These are phyloP conservation scores for Phaeotremella fagi DNA, from an alignment of 768 basidiomycete genomes.

Conservation along the genomic window DNA sequence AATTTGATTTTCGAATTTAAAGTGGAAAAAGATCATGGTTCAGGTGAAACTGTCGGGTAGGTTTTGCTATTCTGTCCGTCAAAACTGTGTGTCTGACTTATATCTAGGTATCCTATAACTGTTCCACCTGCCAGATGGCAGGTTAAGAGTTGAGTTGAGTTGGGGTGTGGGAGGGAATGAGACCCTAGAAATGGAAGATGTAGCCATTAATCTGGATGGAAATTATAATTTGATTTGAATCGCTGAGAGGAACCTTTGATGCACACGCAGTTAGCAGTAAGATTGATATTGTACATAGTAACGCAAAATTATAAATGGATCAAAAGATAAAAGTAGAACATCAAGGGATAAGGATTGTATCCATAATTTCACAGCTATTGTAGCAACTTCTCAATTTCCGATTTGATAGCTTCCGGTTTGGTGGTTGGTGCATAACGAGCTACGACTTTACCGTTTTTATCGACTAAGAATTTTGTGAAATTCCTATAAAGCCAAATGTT, in stretches of 20 bases:
- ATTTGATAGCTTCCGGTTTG: conserved; percentile 32
- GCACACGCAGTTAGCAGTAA: no score
- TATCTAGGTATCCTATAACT: background rate
- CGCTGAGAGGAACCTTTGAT: no score
- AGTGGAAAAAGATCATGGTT: conserved; percentile 77
- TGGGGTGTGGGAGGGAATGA: no score
- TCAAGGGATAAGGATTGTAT: no score
- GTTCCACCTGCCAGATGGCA: background rate
- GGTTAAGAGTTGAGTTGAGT: no score
- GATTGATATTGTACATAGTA: no score
- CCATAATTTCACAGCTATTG: background rate
- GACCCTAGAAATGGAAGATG: no score
- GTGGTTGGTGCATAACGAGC: conserved; percentile 27
- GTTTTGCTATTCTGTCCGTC: background rate
- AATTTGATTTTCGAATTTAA: conserved; percentile 76
- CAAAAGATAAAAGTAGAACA: no score
- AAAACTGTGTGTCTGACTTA: background rate
- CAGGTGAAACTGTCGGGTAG: conserved; percentile 74
- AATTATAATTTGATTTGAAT: no score
- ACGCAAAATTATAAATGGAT: no score
- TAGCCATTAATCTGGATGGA: no score
- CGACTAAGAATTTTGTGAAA: conserved; percentile 61
- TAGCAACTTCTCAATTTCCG: conserved; percentile 38
- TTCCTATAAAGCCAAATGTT: conserved; percentile 23
- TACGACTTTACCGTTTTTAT: conserved; percentile 59